phyloP scores from a whole-genome alignment of 148 eudicot genomes.

The Diospyros lotus region DNA sequence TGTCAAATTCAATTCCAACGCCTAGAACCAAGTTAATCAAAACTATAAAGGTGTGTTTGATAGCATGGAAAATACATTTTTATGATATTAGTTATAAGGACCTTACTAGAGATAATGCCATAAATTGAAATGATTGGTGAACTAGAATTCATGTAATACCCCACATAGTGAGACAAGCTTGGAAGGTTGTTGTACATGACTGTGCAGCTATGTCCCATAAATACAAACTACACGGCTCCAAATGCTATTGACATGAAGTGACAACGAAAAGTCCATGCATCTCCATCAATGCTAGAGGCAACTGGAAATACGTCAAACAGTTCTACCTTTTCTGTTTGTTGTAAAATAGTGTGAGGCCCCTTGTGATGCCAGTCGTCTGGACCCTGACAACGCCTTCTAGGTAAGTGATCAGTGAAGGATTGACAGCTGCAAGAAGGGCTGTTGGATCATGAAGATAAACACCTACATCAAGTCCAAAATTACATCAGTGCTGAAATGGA shows the following conservation, averaged over 20 bases:
- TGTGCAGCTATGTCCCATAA: not conserved
- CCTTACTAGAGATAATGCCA: too few species aligned
- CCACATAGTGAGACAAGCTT: not conserved
- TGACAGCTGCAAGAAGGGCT: slow-evolving; percentile 73
- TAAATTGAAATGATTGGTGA: not conserved
- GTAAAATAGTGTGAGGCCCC: slow-evolving; percentile 80
- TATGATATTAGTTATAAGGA: too few species aligned
- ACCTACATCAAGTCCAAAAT: slow-evolving; percentile 42
- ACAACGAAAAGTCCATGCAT: not conserved
- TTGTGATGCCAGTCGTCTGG: slow-evolving; percentile 74
- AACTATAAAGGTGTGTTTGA: too few species aligned
- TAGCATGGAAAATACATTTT: too few species aligned
- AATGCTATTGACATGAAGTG: not conserved
- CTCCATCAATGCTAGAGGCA: not conserved
- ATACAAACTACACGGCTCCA: not conserved
- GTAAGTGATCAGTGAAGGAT: slow-evolving; percentile 82
- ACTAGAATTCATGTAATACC: not conserved
- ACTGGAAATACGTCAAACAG: not conserved
- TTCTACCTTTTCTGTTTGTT: slow-evolving; percentile 78
- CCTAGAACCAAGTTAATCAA: too few species aligned
- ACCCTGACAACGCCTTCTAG: slow-evolving; percentile 84
- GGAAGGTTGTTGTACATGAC: not conserved
- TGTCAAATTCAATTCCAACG: too few species aligned
- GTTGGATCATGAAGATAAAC: slow-evolving; percentile 96
- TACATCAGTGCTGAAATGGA: slow-evolving; percentile 20